phyloP scores from a whole-genome alignment of 2,329 filamentous ascomycete genomes.

The Alternaria panax region DNA sequence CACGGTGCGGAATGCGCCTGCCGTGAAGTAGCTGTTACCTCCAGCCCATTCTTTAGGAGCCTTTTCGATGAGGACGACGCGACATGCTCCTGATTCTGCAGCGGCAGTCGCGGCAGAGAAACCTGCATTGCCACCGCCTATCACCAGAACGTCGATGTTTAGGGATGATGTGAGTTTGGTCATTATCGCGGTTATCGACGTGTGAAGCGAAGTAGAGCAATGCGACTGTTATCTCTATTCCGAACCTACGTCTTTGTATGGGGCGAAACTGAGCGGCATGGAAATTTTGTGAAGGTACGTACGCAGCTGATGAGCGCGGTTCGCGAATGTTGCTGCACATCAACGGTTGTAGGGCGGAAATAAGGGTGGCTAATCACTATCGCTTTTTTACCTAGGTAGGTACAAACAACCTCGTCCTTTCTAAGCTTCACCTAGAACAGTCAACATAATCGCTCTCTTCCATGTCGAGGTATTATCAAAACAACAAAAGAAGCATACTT shows the following conservation, averaged over 20 bases:
- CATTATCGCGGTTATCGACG: background rate
- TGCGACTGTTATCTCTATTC: background rate
- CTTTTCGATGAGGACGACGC: constrained; percentile 67
- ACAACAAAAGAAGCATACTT: background rate
- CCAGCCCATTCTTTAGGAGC: constrained; percentile 66
- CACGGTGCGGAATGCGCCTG: constrained; percentile 67
- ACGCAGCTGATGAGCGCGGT: background rate
- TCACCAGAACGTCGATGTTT: constrained; percentile 57
- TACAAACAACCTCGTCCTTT: background rate
- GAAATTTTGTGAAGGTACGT: background rate
- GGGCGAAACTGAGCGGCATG: background rate
- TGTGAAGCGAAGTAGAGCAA: background rate
- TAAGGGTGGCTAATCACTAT: background rate
- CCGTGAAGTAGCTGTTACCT: constrained; percentile 71
- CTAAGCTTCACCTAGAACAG: background rate
- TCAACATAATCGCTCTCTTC: background rate
- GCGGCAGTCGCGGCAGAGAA: constrained; percentile 67
- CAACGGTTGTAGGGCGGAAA: background rate
- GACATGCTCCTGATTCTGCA: constrained; percentile 54
- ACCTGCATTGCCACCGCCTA: constrained; percentile 71
- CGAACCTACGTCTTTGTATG: background rate
- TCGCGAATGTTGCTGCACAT: background rate
- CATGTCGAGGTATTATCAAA: background rate
- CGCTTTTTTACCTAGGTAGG: background rate
- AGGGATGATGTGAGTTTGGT: background rate